These are phyloP conservation scores for Artomyces pyxidatus DNA, from an alignment of 768 basidiomycete genomes.

Conservation along the genomic window DNA sequence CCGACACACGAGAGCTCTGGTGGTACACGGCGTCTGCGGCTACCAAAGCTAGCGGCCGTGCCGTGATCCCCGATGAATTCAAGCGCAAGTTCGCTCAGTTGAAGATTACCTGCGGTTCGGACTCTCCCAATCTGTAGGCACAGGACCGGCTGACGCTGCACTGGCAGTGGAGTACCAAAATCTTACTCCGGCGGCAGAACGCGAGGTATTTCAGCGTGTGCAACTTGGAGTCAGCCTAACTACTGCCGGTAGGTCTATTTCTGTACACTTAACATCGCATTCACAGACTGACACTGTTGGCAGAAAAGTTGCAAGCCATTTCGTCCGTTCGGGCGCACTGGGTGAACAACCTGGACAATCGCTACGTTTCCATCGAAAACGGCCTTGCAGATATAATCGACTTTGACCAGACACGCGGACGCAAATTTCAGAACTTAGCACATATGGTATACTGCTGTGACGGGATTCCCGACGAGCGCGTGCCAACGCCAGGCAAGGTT, in stretches of 20 bases:
- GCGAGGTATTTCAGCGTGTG: constrained; percentile 78
- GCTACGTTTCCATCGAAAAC: constrained; percentile 47
- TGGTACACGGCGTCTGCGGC: constrained; percentile 50
- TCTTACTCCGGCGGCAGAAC: constrained; percentile 48
- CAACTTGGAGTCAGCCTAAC: constrained; percentile 72
- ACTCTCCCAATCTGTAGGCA: no score
- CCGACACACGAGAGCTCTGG: constrained; percentile 47
- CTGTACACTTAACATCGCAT: not conserved
- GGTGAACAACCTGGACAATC: constrained; percentile 49
- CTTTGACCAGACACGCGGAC: constrained; percentile 61
- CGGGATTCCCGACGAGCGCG: constrained; percentile 34
- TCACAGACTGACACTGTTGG: not conserved
- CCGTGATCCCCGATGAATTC: constrained; percentile 44
- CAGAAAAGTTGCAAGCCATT: constrained; percentile 77
- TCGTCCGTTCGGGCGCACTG: constrained; percentile 62
- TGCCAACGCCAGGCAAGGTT: constrained; percentile 41
- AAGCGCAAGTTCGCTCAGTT: constrained; percentile 46
- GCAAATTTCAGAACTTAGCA: constrained; percentile 69
- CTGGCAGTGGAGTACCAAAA: constrained; percentile 57
- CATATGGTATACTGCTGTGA: constrained; percentile 64
- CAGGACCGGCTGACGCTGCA: no score
- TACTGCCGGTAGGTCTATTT: constrained; percentile 44
- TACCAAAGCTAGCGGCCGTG: constrained; percentile 31
- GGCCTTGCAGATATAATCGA: constrained; percentile 49
- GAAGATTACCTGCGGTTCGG: constrained; percentile 55